Base-by-base conservation (phyloP, 495 filamentous ascomycete species). In the Talaromyces stipitatus region DNA sequence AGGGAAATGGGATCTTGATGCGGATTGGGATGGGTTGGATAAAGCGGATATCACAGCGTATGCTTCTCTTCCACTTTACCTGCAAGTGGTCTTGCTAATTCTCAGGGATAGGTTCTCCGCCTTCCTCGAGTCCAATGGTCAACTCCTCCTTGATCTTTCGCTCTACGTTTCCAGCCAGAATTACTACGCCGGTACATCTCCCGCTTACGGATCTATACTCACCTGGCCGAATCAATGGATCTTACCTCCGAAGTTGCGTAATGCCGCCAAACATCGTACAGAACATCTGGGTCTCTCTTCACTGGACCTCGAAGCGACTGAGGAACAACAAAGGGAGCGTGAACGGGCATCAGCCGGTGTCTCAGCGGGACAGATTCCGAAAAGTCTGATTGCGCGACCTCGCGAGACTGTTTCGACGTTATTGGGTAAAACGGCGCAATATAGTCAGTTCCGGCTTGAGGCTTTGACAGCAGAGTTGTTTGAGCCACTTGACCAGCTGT, bases 151-250 rank as follows among this genome's bases (percentile, higher is more conserved):
- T 61, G 83, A 89, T 60, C 83, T 92, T 62, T 91, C 83, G 53
- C 85, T 98, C 61, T 97, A 94, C 72, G 85, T 91, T 64, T 94
- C 90, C 36, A 86, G 84, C 60, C 81, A 86, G 57, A 97, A 96
- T 72, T 98, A 91, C 77, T 76, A 79, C 57, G 64, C 70, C 48
- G 67, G 76, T 33, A 95, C 90, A 30, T 84, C 87, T 7, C 88
- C 90, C 8, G 83, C 89, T 29, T 92, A 87, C 73, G 85, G 83
- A 55, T 67, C 73, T 3, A 80, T 95, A 57, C 83, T 96, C 28
- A 84, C 86, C 20, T 91, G 91, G 77, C 89, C 94, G 8, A 80
- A 86, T 51, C 87, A 88, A 64, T 97, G 89, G 82, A 86, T 85
- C 48, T 80, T 89, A 18, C 89, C 88, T 2, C 84, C 84, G 4